Base-by-base conservation (phyloP, 2,329 filamentous ascomycete genomes). In the Penicillium sp. region DNA sequence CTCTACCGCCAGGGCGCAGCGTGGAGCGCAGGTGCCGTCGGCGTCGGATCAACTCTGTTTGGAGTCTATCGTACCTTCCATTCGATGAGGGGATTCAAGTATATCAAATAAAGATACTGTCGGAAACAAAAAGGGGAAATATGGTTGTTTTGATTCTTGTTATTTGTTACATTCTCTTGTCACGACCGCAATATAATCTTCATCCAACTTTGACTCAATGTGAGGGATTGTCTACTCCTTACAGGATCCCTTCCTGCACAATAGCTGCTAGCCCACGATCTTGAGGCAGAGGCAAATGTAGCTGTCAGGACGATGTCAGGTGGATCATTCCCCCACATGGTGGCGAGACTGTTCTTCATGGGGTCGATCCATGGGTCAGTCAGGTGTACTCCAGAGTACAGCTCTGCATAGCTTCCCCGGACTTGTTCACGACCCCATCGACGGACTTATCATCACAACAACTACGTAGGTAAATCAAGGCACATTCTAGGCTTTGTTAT, bases 61-160 rank as follows among this genome's bases (percentile, higher is more conserved):
- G 62, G 62, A n/a, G 62, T 64, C 41, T 64, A 55, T 46, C 46
- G 44, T 29, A 46, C 53, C 7, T 61, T 64, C 30, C 30, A 54
- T 21, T 61, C 62, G 2, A 58, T 64, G 49, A 47, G 62, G 31
- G 29, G 15, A 13, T 51, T 64, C 5, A 57, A 54, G 23, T 64
- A 64, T 46, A 58, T 64, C 23, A 58, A 58, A 23, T 61, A 50
- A 50, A 15, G 35, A 35, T 35, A 6, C 35, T 38, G 31, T 26
- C 26, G 26, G 26, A 26, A 26, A 26, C 3, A 26, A 26, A 26
- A 6, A 26, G 5, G 26, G 4, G 26, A 4, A 26, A 26, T 26
- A 26, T 26, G 26, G 26, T 26, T 26, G 26, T 26, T 26, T 26
- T 26, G 26, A 26, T 6, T 26, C 3, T 26, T 26, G 26, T 26